Evolutionary conservation across 2,329 filamentous ascomycete genomes (phyloP).

Genomic region (Scedosporium boydii): DNA sequence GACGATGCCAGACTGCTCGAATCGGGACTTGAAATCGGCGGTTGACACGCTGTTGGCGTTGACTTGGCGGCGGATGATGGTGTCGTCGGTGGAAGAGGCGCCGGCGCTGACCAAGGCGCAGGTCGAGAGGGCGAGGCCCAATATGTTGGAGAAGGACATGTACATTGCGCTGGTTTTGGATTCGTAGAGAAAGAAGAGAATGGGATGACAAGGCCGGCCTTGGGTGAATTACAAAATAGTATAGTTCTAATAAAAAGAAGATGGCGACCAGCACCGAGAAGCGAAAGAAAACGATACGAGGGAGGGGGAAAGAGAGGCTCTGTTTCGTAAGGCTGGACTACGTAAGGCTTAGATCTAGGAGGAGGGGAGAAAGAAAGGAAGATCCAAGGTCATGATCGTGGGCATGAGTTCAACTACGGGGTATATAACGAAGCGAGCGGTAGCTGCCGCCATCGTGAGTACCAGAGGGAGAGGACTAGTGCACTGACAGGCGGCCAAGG

Average conservation of each 20-base stretch:
- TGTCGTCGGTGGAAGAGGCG: not conserved
- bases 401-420: not conserved
- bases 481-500: not conserved
- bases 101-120: not conserved
- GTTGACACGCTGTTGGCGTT: conserved; percentile 13
- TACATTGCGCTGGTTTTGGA: not conserved
- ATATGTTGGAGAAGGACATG: not conserved
- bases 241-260: not conserved
- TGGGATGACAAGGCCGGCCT: not conserved
- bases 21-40: conserved; percentile 16
- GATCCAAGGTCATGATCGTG: not conserved
- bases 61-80: conserved; percentile 5
- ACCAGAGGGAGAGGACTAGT: not conserved
- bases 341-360: not conserved
- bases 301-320: not conserved
- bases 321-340: not conserved
- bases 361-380: not conserved
- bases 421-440: not conserved
- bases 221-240: not conserved
- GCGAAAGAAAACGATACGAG: not conserved
- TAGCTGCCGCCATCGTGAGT: not conserved
- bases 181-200: not conserved
- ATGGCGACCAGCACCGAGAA: conserved; percentile 5
- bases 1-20: conserved; percentile 16
- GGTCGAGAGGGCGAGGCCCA: conserved; percentile 2